Base-by-base conservation (phyloP, 1,284 basidiomycete genomes). In the Cryptococcus sp. region DNA sequence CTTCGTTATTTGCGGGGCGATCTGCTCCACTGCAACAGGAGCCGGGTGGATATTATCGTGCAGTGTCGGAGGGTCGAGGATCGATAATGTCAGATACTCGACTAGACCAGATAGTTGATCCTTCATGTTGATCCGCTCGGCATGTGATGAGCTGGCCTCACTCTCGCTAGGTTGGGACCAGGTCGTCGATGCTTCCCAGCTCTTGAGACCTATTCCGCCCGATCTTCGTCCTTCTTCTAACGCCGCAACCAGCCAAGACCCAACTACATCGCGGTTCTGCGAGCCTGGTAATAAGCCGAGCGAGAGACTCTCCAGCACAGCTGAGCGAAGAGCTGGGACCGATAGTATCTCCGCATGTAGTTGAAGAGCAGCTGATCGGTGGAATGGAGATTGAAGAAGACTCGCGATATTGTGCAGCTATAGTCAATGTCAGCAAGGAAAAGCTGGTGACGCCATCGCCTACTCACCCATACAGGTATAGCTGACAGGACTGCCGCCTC, bases 381-480 rank as follows among this genome's bases (percentile, higher is more conserved):
- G 86, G 15, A 88, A 89, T 0, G 91, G 86, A 60, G 93, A 90
- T 19, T 91, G 81, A 47, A 93, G 86, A 11, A 97, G 82, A 0
- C 88, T 82, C 0, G 93, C 88, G 41, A 91, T 81, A 76, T 96
- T 91, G 78, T 96, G 91, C 41, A 91, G 79, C 92, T 93, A 69
- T 13, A n/a, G 10, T 17, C 22, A 27, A 27, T 50, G 82, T 57
- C 42, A 48, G 55, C 10, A 23, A 20, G 53, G 13, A 19, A 6
- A 8, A 27, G 10, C 27, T n/a, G 31, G 4, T 35, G 31, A 35
- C 31, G 13, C 4, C 31, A 35, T 4, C 8, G 8, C 31, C 8
- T 1, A 70, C 91, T 70, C 72, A 94, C 91, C 93, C 93, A 96
- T 59, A 94, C 91, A 6, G 91, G 92, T 55, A 91, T 76, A 2